phyloP scores from a whole-genome alignment of 306 rosid genomes.

The Neltuma alba region DNA sequence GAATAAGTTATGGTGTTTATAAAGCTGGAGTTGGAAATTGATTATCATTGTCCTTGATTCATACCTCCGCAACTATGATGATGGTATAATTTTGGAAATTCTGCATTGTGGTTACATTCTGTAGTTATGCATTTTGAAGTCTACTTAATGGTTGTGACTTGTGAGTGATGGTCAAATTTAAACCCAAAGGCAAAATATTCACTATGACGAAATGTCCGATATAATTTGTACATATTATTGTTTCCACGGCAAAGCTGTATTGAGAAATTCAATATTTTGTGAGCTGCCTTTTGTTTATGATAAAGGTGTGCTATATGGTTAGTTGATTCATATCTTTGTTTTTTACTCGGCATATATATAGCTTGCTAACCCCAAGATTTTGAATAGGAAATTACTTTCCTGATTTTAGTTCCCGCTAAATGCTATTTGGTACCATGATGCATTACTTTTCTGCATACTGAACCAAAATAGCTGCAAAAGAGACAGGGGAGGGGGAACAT shows the following conservation, averaged over 20 bases:
- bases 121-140: background rate
- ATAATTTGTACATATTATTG: background rate
- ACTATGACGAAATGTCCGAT: background rate
- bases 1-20: background rate
- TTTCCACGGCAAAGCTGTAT: background rate
- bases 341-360: background rate
- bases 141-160: background rate
- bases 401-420: background rate
- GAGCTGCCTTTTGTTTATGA: background rate
- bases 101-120: background rate
- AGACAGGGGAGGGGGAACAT: background rate
- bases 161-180: background rate
- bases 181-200: background rate
- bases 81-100: background rate
- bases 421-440: background rate
- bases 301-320: background rate
- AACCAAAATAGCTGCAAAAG: background rate
- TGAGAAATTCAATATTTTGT: background rate
- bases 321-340: background rate
- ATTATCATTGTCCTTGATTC: background rate
- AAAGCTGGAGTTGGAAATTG: background rate
- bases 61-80: background rate
- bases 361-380: background rate
- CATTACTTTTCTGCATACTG: background rate
- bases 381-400: background rate